Evolutionary conservation across 1,284 basidiomycete genomes (phyloP), one percentile per base, ranked within the genome.

Genomic region (Polyporus tsugae): DNA sequence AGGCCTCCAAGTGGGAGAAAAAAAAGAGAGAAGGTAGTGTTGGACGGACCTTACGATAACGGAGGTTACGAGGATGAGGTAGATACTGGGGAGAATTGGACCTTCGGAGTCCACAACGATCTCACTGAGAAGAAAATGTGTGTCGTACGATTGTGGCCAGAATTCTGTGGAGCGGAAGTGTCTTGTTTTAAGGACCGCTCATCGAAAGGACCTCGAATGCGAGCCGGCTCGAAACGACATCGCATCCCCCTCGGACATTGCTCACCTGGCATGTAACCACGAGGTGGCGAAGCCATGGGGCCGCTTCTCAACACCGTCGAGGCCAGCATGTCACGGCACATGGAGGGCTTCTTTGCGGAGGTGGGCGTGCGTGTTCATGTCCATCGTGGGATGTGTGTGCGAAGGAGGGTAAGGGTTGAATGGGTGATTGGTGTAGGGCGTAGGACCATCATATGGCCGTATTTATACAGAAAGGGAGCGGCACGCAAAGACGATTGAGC

Each of bases 181-280:
- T 33, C 19, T 19, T 38, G 25, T 57, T 62, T 58, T 17, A 35
- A 58, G 10, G 33, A n/a, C 55, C 55, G 33, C 41, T 39, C 64
- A 57, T 62, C 62, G 44, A n/a, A 46, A 6, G 19, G 9, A 11
- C 42, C 6, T 46, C 38, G 58, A 64, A 53, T 36, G 64, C 67
- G 35, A 38, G 55, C 57, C 60, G 63, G 62, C 58, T 63, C 9
- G 46, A 49, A 55, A 65, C 60, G 70, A 42, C 65, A 58, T 58
- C 57, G 6, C 53, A 13, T 38, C 35, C 17, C n/a, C 35, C n/a
- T n/a, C n/a, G 33, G 38, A 3, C 6, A 6, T 41, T 46, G 70
- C 67, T 72, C 70, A 72, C 70, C 70, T 71, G 70, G 55, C 60
- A 42, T 25, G 22, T 25, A 46, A n/a, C 67, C 70, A 72, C 36